A percentile compares a stretch with the other conserved stretches of the same genome.
Conservation (phyloP, 352 stramenopile genomes). For the Phytophthora palmivora region DNA sequence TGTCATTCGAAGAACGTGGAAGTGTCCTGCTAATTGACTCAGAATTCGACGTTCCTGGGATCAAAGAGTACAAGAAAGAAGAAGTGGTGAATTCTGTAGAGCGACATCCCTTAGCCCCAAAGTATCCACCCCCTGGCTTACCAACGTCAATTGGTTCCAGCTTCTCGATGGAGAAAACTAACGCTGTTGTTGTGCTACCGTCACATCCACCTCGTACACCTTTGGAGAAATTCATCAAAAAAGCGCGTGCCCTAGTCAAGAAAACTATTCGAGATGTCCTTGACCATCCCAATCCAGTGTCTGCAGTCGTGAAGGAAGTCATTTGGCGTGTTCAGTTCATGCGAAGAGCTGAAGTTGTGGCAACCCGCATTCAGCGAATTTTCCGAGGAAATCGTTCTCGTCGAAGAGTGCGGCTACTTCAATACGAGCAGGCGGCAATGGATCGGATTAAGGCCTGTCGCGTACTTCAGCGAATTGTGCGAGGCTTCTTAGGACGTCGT, state of each 20-base stretch:
- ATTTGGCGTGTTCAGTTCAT: conserved; percentile 72
- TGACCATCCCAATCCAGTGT: conserved; percentile 51
- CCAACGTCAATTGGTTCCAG: not conserved
- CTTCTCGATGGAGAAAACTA: conserved; percentile 28
- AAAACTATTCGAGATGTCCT: conserved; percentile 21
- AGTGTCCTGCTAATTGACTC: conserved; percentile 53
- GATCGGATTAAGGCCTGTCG: conserved; percentile 40
- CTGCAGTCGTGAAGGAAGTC: conserved; percentile 52
- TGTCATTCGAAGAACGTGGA: conserved; percentile 58
- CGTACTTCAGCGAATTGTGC: conserved; percentile 58
- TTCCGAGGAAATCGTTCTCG: conserved; percentile 72
- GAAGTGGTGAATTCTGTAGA: conserved; percentile 14
- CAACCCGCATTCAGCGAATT: conserved; percentile 67
- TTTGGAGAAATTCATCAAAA: conserved; percentile 25
- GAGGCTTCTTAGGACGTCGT: conserved; percentile 63
- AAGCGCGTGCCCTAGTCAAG: conserved; percentile 1
- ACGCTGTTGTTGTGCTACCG: conserved; percentile 26
- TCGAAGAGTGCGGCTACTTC: conserved; percentile 45
- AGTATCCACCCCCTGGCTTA: conserved; percentile 36
- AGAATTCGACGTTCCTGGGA: conserved; percentile 70
- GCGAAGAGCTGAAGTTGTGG: conserved; percentile 56
- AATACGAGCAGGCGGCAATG: conserved; percentile 48
- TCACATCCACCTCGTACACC: not conserved
- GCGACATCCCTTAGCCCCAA: conserved; percentile 65
- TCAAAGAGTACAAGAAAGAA: conserved; percentile 63